phyloP scores from a whole-genome alignment of 2,329 filamentous ascomycete species.

The Delphinella strobiligena region DNA sequence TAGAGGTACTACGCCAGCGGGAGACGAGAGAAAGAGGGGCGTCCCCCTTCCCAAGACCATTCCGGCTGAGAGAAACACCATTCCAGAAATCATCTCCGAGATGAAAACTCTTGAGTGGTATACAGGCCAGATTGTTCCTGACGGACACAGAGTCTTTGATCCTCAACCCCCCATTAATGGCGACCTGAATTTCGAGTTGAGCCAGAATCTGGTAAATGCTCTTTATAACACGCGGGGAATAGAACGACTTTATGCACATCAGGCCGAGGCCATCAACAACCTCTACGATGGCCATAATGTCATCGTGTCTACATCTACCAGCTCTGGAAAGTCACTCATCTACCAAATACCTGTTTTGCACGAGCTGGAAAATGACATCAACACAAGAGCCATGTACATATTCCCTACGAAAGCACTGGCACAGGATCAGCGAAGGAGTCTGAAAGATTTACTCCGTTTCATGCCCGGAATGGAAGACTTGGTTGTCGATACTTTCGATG shows the following conservation, averaged over 20 bases:
- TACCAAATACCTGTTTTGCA: conserved; percentile 90
- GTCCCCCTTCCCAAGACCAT: conserved; percentile 52
- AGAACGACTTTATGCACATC: conserved; percentile 76
- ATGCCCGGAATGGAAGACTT: conserved; percentile 65
- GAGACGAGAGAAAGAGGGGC: conserved; percentile 24
- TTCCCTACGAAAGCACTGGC: conserved; percentile 95
- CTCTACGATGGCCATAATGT: conserved; percentile 73
- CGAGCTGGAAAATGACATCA: conserved; percentile 64
- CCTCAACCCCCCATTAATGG: conserved; percentile 71
- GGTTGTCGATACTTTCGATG: conserved; percentile 88
- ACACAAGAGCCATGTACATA: conserved; percentile 87
- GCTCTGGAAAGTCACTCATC: conserved; percentile 94
- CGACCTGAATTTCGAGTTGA: conserved; percentile 73
- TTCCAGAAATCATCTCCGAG: conserved; percentile 75
- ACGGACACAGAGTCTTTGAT: conserved; percentile 85
- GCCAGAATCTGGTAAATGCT: conserved; percentile 88
- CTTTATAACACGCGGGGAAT: conserved; percentile 87
- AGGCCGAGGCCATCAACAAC: conserved; percentile 85
- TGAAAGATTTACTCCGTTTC: conserved; percentile 72
- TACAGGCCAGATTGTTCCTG: conserved; percentile 79
- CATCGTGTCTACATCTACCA: conserved; percentile 88
- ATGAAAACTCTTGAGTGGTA: conserved; percentile 81
- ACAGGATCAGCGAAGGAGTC: conserved; percentile 81
- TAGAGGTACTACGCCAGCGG: conserved; percentile 28
- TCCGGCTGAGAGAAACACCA: conserved; percentile 64